These are phyloP conservation scores for Boletus speciosus DNA, from an alignment of 768 basidiomycete species.

Conservation along the genomic window DNA sequence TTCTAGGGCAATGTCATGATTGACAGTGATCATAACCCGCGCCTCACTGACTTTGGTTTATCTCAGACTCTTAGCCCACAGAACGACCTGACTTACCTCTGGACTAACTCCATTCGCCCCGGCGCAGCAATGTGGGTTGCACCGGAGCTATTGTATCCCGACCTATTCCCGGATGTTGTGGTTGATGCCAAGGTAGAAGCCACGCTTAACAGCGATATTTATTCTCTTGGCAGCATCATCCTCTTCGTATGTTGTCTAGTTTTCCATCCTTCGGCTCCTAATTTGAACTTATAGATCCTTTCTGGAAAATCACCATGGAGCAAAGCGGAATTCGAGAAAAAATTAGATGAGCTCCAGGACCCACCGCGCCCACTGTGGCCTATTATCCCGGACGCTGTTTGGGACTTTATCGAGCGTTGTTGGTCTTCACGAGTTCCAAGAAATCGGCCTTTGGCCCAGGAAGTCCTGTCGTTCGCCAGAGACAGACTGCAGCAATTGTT, in stretches of 20 bases:
- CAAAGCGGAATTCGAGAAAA: not conserved
- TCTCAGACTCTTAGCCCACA: not conserved
- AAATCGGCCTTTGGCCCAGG: not conserved
- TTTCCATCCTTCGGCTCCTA: not conserved
- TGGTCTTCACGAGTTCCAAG: conserved; percentile 1
- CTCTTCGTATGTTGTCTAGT: not conserved
- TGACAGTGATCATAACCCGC: not conserved
- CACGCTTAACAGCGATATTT: too few relatives aligned
- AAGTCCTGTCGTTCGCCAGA: not conserved
- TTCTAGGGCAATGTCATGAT: conserved; percentile 5
- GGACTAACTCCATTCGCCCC: not conserved
- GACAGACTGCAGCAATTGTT: not conserved
- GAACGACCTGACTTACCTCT: not conserved
- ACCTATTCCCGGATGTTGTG: not conserved
- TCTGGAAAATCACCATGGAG: not conserved
- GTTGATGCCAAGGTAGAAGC: too few relatives aligned
- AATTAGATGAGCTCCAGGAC: not conserved
- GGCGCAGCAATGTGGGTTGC: not conserved
- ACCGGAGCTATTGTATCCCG: not conserved
- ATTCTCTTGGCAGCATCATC: not conserved
- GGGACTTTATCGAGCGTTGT: conserved; percentile 3
- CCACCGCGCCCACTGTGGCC: conserved; percentile 2
- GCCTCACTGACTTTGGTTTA: conserved; percentile 6
- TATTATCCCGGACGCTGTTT: not conserved
- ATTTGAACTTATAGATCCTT: not conserved